Evolutionary conservation across 257 asterid genomes (phyloP).

Genomic region (Fraxinus cuspidata): DNA sequence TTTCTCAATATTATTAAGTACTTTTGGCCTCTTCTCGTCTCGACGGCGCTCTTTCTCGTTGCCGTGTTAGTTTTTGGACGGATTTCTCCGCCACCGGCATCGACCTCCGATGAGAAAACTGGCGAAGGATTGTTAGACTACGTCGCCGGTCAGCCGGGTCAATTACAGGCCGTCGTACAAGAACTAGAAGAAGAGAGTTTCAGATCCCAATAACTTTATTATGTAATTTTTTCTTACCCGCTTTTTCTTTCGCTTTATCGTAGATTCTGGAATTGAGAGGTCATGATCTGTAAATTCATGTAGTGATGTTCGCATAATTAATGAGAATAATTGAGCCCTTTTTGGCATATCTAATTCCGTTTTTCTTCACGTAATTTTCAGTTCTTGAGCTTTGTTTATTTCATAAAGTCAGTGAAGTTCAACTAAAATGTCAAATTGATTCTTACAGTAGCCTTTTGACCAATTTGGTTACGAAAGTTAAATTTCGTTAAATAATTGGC

Average conservation of each 20-base stretch:
- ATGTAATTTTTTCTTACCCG: conserved; percentile 6
- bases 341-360: neutral
- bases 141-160: conserved; percentile 58
- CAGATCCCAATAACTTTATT: conserved; percentile 13
- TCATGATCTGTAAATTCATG: conserved; percentile 29
- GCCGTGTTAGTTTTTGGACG: conserved; percentile 54
- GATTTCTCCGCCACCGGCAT: conserved; percentile 51
- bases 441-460: no score
- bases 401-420: no score
- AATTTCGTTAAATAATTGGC: no score
- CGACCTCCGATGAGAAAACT: conserved; percentile 47
- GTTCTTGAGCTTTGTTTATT: no score
- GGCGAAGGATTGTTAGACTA: conserved; percentile 64
- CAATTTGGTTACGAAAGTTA: no score
- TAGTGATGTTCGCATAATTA: conserved; percentile 7
- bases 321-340: neutral
- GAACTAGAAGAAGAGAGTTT: conserved; percentile 17
- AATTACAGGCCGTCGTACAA: conserved; percentile 21
- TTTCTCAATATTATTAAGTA: conserved; percentile 49
- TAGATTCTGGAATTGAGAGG: neutral
- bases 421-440: no score
- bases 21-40: conserved; percentile 73
- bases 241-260: neutral
- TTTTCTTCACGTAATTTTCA: neutral
- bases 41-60: conserved; percentile 67